Evolutionary conservation across 345 rosid species (phyloP), one percentile per base, ranked within the genome.

Genomic region (Eutrema japonicum): DNA sequence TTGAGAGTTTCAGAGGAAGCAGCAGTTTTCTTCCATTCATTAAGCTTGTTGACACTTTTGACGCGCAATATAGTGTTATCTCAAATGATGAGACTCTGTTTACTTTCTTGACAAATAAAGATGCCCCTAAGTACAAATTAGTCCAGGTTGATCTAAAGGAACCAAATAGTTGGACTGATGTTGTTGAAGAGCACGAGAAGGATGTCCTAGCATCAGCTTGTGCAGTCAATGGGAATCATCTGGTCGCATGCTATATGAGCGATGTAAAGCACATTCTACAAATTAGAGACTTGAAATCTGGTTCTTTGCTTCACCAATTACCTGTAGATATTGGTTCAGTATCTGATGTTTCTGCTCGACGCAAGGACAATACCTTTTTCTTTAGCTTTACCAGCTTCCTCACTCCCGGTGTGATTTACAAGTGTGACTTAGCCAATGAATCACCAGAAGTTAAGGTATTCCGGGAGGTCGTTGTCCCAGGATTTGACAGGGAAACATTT

Each of bases 291-390:
- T 79, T 90, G 75, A 75, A 84, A 76, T 83, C 90, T 55, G 98
- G 99, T 58, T 82, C 89, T 46, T 40, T 89, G 75, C 83, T 90
- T 78, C 97, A 96, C 73, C 85, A 82, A 7, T 80, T 96, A 61
- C 90, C 90, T 30, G 55, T 92, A 66, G 96, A 84, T 59, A 92
- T 96, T 69, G 99, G 99, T 47, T 66, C 98, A 1, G 88, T 96
- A 11, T 35, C 60, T 64, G 88, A 85, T 43, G 76, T 90, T 63
- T 84, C 93, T 71, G 92, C 85, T 45, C 87, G 88, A 12, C 87
- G 96, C 30, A 76, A 85, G 76, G 90, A 96, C 49, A 81, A 52
- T 51, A 18, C 54, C 35, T 77, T 84, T 73, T 95, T 95, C 76
- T 10, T 95, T 62, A 77, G 79, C 68, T 95, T 92, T 80, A 83